Conservation (phyloP, 345 rosid species). For the Syzygium grande region DNA sequence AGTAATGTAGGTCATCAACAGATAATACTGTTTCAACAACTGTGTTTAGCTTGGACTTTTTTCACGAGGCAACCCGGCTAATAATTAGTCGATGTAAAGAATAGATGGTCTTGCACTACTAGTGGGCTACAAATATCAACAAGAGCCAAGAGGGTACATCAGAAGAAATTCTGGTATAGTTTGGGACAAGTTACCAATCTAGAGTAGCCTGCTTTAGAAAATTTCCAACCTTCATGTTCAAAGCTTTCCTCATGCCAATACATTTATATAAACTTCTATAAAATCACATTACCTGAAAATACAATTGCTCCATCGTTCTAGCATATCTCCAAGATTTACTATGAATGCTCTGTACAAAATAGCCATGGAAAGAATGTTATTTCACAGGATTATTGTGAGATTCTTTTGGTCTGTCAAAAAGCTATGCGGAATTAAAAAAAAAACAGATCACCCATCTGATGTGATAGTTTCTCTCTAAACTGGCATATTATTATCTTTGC, state of each 20-base stretch:
- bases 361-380: not conserved
- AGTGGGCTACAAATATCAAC: not conserved
- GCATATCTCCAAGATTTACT: slow-evolving; percentile 89
- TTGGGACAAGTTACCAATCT: not conserved
- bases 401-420: not conserved
- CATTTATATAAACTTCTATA: not conserved
- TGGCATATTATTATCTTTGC: not conserved
- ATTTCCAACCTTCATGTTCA: not conserved
- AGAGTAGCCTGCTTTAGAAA: not conserved
- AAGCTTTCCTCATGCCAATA: not conserved
- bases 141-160: not conserved
- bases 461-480: not conserved
- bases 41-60: not conserved
- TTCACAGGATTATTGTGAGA: not conserved
- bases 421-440: not conserved
- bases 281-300: slow-evolving; percentile 52
- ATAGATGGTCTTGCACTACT: not conserved
- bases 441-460: not conserved
- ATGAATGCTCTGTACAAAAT: slow-evolving; percentile 51
- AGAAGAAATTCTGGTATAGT: not conserved
- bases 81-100: not conserved
- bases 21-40: not conserved
- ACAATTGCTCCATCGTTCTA: slow-evolving; percentile 95
- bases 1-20: not conserved
- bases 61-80: not conserved